phyloP scores from a whole-genome alignment of 352 stramenopile species.

The Sclerospora graminicola region DNA sequence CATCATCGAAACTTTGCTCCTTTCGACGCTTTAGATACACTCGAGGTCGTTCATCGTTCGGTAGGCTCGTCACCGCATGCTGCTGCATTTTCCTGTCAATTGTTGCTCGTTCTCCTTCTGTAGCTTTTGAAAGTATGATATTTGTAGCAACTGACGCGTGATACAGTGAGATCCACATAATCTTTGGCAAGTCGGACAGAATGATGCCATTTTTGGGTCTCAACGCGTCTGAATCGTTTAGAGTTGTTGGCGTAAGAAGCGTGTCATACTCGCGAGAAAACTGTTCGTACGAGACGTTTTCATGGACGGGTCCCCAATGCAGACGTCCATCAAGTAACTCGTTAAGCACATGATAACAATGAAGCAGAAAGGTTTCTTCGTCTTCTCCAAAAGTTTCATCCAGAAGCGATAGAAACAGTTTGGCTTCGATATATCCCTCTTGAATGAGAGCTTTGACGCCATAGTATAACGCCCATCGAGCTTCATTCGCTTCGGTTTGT shows the following conservation, averaged over 20 bases:
- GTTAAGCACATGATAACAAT: slow-evolving; percentile 81
- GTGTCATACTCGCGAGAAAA: slow-evolving; percentile 43
- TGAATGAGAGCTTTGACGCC: slow-evolving; percentile 79
- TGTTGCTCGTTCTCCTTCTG: slow-evolving; percentile 35
- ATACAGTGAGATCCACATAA: slow-evolving; percentile 72
- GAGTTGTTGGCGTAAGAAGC: slow-evolving; percentile 11
- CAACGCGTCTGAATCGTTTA: no score
- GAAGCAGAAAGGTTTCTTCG: slow-evolving; percentile 83
- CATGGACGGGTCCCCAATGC: slow-evolving; percentile 52
- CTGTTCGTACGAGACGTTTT: slow-evolving; percentile 40
- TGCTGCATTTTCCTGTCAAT: slow-evolving; percentile 60
- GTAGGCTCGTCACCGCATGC: slow-evolving; percentile 55
- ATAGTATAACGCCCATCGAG: slow-evolving; percentile 91
- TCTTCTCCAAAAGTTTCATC: slow-evolving; percentile 91
- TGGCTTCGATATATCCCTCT: slow-evolving; percentile 82
- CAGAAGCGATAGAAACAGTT: slow-evolving; percentile 86
- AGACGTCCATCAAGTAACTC: slow-evolving; percentile 46
- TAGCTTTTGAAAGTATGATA: slow-evolving; percentile 65
- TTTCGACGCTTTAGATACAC: slow-evolving; percentile 9
- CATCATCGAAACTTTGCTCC: no score
- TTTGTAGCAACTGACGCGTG: slow-evolving; percentile 62
- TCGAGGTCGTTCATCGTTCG: slow-evolving; percentile 38
- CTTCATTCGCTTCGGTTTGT: slow-evolving; percentile 83
- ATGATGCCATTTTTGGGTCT: not conserved
- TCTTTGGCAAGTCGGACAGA: slow-evolving; percentile 36